Percentiles rank a stretch among this genome's conserved stretches.
Conservation (phyloP, 2,329 filamentous ascomycete species). For the Macrophomina tecta region DNA sequence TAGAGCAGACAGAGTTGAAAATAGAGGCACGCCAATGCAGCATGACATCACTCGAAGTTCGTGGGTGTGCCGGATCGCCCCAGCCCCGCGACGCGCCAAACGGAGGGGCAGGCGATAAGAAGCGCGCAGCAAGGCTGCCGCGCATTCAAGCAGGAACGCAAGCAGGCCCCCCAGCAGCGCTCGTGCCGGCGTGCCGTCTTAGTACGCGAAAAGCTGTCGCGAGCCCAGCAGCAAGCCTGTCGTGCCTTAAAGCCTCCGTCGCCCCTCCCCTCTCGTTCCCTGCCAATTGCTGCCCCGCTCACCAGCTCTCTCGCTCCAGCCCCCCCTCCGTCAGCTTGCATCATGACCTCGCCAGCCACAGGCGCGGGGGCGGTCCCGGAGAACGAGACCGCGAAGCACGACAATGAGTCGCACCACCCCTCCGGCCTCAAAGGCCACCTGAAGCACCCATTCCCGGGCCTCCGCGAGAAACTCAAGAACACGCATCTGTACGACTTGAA, state of each 20-base stretch:
- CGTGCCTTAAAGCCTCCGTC: constrained; percentile 2
- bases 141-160: constrained; percentile 23
- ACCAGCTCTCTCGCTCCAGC: neutral
- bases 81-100: constrained; percentile 23
- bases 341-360: constrained; percentile 23
- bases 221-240: neutral
- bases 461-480: constrained; percentile 54
- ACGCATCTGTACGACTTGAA: constrained; percentile 56
- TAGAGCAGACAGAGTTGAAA: constrained; percentile 14
- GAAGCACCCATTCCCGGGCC: constrained; percentile 46
- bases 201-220: constrained; percentile 3
- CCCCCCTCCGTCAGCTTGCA: neutral
- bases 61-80: neutral
- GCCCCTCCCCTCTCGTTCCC: neutral
- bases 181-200: neutral
- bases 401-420: constrained; percentile 26
- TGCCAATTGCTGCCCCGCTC: constrained; percentile 11
- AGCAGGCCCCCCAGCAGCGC: constrained; percentile 3
- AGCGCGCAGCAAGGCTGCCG: constrained; percentile 13
- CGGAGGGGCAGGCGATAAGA: constrained; percentile 18
- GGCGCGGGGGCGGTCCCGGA: neutral
- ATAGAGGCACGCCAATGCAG: constrained; percentile 23
- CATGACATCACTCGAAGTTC: constrained; percentile 17
- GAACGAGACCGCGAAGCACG: constrained; percentile 13
- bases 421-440: constrained; percentile 31